Base-by-base conservation (phyloP, 495 filamentous ascomycete genomes). In the Podospora pseudoanserina region DNA sequence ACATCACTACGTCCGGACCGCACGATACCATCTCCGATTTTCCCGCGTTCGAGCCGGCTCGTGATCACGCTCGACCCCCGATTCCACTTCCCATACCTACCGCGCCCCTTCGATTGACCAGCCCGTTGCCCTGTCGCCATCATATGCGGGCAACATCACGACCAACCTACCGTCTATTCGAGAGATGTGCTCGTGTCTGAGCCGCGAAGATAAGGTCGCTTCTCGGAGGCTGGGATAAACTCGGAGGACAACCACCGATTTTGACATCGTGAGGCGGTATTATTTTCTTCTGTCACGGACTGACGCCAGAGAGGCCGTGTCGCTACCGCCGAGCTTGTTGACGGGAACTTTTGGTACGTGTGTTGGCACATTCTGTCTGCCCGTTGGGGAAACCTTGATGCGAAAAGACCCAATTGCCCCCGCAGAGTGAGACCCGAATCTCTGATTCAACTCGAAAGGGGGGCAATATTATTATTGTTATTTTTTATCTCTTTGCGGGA, bases 101-200 rank as follows among this genome's bases (percentile, higher is more conserved):
- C 55, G 55, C n/a, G n/a, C 13, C 23, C 55, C 4, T 58, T 19
- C 55, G 23, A 26, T 58, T 58, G n/a, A 20, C 23, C n/a, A 56
- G 55, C 19, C 23, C 55, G 55, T 58, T n/a, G 55, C 23, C 55
- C 23, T n/a, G 55, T 58, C 55, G 55, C 23, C 55, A 13, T 58
- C 55, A 13, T 58, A 72, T 73, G 65, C 67, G 60, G 64, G 65
- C 68, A 68, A 60, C 57, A 56, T 66, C 65, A 63, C 73, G 58
- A 54, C 59, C 54, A 15, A 27, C 66, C 56, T 26, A 49, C 60
- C 53, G 69, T 19, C 58, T 58, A 64, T 71, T 60, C 65, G 72
- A 72, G 77, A 77, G 68, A 79, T 79, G 77, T 67, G 71, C 76
- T 65, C 71, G 73, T 66, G 73, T 71, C 67, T 63, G 30, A 54